Evolutionary conservation across 345 rosid species (phyloP).

Genomic region (Citrus maxima): DNA sequence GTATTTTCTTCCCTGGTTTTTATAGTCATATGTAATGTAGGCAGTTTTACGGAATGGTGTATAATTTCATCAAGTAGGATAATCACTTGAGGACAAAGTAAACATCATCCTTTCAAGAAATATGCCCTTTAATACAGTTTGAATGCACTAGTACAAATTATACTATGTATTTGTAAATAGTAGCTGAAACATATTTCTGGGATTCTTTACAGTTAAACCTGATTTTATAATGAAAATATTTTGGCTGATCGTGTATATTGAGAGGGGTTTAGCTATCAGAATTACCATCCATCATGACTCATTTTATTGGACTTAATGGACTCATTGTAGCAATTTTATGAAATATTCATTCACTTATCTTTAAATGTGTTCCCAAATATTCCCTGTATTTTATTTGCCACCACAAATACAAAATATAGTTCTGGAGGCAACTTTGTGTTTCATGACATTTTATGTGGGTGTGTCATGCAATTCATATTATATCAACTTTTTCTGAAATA

Average conservation of each 20-base stretch:
- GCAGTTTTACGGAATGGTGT: neutral
- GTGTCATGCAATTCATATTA: neutral
- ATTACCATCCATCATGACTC: neutral
- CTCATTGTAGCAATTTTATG: neutral
- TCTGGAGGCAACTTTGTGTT: neutral
- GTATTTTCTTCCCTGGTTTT: neutral
- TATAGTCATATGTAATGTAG: neutral
- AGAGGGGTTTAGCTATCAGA: neutral
- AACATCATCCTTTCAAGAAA: neutral
- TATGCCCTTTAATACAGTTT: neutral
- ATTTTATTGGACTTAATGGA: neutral
- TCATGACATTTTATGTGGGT: neutral
- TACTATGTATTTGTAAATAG: neutral
- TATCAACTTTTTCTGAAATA: neutral
- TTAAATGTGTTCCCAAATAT: neutral
- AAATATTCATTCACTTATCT: constrained; percentile 2
- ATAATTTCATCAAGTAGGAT: neutral
- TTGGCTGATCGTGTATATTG: neutral
- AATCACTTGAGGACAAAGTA: neutral
- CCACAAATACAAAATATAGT: neutral
- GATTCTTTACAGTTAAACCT: neutral
- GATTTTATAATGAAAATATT: neutral
- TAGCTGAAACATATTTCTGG: neutral
- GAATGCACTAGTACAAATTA: neutral
- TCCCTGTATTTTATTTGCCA: neutral